Base-by-base conservation (phyloP, 305 asterid genomes). In the Solanum hybrid region DNA sequence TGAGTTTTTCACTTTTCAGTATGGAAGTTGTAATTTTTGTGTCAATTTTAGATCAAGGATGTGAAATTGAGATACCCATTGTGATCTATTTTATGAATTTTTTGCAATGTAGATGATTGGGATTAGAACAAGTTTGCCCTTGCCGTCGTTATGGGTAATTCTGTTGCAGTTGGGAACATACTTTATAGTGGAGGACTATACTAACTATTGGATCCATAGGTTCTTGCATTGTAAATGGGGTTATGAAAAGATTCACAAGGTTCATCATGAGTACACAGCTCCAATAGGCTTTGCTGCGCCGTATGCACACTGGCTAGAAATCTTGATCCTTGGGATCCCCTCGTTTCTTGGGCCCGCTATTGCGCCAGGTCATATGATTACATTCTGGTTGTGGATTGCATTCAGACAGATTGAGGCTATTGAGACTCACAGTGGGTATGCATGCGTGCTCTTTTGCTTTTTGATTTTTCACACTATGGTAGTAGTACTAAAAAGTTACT, bases 401-500 rank as follows among this genome's bases (percentile, higher is more conserved):
- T 90, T 96, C 89, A 96, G 99, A 92, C 98, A 97, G 94, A 93
- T 96, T 88, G 99, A 96, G 95, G 99, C 99, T 65, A 97, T 97
- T 91, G 99, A 97, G 93, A 96, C 99, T 93, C 99, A 97, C 94
- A 94, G 98, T 92, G 99, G 99, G 99, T 97, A 96, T 93, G 95
- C 95, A 91, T 93, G 93, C 98, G 93, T 95, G 97, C 95, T 93
- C 51, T 32, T 75, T 88, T 88, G 83, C 41, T 26, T 78, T 68
- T 78, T 45, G 57, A 32, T 32, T 26, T 77, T 78, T 78, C 61
- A 45, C 61, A 78, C 61, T 75, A 37, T 14, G 24, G 31, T 38
- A 32, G 86, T 37, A 88, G 29, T 33, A 75, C 32, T 75, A 10
- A 45, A 88, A 78, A 79, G 87, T 32, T 89, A 86, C 90, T 89